Base-by-base conservation (phyloP, 2,329 filamentous ascomycete species). In the Trichoderma hamatum region DNA sequence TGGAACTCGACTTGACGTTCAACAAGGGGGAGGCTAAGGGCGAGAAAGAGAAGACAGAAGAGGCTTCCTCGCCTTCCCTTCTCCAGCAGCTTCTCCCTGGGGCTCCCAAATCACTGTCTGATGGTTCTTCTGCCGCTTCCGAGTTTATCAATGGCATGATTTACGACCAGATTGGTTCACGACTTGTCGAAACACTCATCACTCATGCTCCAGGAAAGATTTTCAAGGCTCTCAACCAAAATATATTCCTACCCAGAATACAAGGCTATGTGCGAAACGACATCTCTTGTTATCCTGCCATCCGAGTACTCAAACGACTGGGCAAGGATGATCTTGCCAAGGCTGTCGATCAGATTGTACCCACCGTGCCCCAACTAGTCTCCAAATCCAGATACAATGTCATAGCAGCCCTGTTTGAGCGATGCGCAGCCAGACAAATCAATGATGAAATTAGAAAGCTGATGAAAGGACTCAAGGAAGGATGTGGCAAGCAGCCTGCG, bases 81-180 rank as follows among this genome's bases (percentile, higher is more conserved):
- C 86, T 97, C 13, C 89, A 88, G 69, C 89, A 89, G 71, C 86
- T 99, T 0, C 84, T 97, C 1, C 94, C 94, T 0, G 94, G 92
- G 62, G 92, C 86, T 0, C 87, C 87, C 1, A 79, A 91, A 62
- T 89, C 92, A 0, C 86, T 96, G 24, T 85, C 86, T 34, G 91
- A 95, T 71, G 88, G 88, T 19, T 88, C 88, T 1, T 92, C 92
- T 39, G 91, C 90, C 60, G 91, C 92, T 4, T 86, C 88, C 13
- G 84, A 86, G 19, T 97, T 98, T 76, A 86, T 98, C 77, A 94
- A 92, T 75, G 90, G 92, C 68, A 87, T 98, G 76, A 84, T 97
- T 30, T 98, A 97, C 79, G 94, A 98, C 76, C 86, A 91, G 1
- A 90, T 98, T 63, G 96, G 96, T 19, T 97, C 95, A 3, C 90